Evolutionary conservation across 192 early-diverging fungal genomes (phyloP).

Genomic region (Coemansia aciculifera): DNA sequence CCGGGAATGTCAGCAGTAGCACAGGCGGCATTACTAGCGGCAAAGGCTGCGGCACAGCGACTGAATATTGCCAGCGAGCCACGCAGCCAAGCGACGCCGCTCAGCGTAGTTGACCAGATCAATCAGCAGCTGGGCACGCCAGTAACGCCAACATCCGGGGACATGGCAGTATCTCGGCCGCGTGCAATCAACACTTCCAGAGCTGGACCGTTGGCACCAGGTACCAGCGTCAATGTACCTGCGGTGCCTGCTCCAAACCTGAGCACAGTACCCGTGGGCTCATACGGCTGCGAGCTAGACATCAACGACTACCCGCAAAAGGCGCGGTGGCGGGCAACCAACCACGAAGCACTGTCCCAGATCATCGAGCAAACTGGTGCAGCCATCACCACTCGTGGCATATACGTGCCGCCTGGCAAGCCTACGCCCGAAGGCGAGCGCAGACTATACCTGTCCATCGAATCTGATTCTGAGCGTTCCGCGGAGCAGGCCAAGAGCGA

Average conservation of each 20-base stretch:
- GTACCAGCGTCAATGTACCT: neutral
- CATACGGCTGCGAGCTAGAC: slow-evolving; percentile 72
- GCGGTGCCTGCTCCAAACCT: neutral
- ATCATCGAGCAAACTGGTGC: slow-evolving; percentile 92
- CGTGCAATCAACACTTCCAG: neutral
- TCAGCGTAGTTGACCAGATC: slow-evolving; percentile 51
- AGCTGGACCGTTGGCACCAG: neutral
- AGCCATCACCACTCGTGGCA: slow-evolving; percentile 93
- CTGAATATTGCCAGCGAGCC: slow-evolving; percentile 28
- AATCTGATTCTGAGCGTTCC: slow-evolving; percentile 85
- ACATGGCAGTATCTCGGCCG: slow-evolving; percentile 3
- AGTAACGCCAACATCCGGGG: slow-evolving; percentile 2
- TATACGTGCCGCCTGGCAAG: slow-evolving; percentile 86
- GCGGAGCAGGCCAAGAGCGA: slow-evolving; percentile 92
- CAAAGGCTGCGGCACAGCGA: slow-evolving; percentile 44
- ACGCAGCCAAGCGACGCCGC: neutral
- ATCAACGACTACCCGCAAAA: slow-evolving; percentile 98
- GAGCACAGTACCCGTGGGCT: slow-evolving; percentile 25
- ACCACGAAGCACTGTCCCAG: slow-evolving; percentile 90
- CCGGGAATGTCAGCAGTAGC: slow-evolving; percentile 44
- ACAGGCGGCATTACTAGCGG: slow-evolving; percentile 38
- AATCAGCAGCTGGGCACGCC: slow-evolving; percentile 46
- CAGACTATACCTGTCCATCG: slow-evolving; percentile 94
- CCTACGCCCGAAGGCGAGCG: slow-evolving; percentile 73
- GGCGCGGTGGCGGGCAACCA: slow-evolving; percentile 94